Evolutionary conservation across 306 rosid genomes (phyloP).

Genomic region (Cicer cuneatum): DNA sequence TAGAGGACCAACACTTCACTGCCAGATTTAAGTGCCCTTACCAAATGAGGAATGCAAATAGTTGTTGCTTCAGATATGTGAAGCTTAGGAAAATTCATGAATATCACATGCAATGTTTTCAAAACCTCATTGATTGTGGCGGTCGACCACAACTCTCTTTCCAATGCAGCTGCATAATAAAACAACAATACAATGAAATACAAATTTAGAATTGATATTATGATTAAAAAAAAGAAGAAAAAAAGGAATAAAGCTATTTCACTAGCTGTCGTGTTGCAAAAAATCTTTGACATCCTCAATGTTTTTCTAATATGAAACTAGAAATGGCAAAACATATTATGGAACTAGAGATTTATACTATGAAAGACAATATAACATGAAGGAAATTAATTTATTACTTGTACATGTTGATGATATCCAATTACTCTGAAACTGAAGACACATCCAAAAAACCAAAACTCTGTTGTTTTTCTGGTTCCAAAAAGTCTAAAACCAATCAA

Average conservation of each 20-base stretch:
- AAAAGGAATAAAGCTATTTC: neutral
- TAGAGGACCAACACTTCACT: no score
- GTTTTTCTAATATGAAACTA: slow-evolving; percentile 24
- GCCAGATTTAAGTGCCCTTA: slow-evolving; percentile 92
- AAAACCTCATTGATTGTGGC: slow-evolving; percentile 94
- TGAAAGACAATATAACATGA: slow-evolving; percentile 5
- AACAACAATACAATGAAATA: slow-evolving; percentile 32
- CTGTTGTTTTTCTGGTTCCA: slow-evolving; percentile 21
- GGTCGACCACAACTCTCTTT: slow-evolving; percentile 90
- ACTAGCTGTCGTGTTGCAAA: slow-evolving; percentile 15
- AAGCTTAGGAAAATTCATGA: slow-evolving; percentile 90
- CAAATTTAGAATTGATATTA: slow-evolving; percentile 7
- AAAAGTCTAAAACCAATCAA: slow-evolving; percentile 40
- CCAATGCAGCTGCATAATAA: slow-evolving; percentile 84
- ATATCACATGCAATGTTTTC: slow-evolving; percentile 87
- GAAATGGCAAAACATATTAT: slow-evolving; percentile 5
- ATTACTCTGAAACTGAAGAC: slow-evolving; percentile 23
- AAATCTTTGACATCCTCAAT: slow-evolving; percentile 23
- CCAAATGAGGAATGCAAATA: slow-evolving; percentile 90
- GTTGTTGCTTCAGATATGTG: slow-evolving; percentile 95
- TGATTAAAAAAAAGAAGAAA: neutral
- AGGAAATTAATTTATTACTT: slow-evolving; percentile 33
- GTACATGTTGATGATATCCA: slow-evolving; percentile 26
- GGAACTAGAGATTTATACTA: slow-evolving; percentile 21
- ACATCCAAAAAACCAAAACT: slow-evolving; percentile 15